Base-by-base conservation (phyloP, 768 basidiomycete species). In the Mycena galericulata region DNA sequence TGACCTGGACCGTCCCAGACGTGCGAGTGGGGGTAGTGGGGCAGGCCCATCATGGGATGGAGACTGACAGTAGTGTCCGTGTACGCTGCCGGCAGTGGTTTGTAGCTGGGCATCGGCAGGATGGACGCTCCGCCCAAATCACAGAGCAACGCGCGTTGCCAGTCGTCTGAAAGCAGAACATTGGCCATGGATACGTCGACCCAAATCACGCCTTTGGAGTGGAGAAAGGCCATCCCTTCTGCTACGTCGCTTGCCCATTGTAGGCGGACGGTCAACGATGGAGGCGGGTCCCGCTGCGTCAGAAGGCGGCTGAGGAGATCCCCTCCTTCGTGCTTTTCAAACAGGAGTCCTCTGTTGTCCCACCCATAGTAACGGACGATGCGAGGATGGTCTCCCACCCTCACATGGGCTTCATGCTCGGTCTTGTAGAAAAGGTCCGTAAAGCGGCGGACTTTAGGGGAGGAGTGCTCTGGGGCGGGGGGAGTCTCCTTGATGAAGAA, bases 31-130 rank as follows among this genome's bases (percentile, higher is more conserved):
- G n/a, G 38, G 40, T 27, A 56, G 40, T 27, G 6, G 3, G 55
- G 55, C 15, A 56, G 55, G 15, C 55, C 55, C 24, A 40, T 14
- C 55, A 56, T 56, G 40, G 55, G 55, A 41, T 56, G 55, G 17
- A 56, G 32, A 24, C 6, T 24, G 20, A 46, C 43, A 12, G 38
- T 24, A n/a, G 57, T 58, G 7, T 17, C 41, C 17, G 18, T 2
- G 24, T n/a, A n/a, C n/a, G n/a, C n/a, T n/a, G n/a, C n/a, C n/a
- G 57, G 57, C n/a, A 58, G 57, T 18, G 55, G 15, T 58, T 58
- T 58, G 29, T 45, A 46, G 45, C 17, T 3, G 29, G 27, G 20
- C 57, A 58, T 58, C 22, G 57, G 41, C 29, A 45, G 43, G 29
- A 57, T 41, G 41, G 26, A 57, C 17, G 41, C 41, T 8, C 56